These are phyloP conservation scores for Epichloe scottii DNA, from an alignment of 2,329 filamentous ascomycete genomes.

Conservation along the genomic window DNA sequence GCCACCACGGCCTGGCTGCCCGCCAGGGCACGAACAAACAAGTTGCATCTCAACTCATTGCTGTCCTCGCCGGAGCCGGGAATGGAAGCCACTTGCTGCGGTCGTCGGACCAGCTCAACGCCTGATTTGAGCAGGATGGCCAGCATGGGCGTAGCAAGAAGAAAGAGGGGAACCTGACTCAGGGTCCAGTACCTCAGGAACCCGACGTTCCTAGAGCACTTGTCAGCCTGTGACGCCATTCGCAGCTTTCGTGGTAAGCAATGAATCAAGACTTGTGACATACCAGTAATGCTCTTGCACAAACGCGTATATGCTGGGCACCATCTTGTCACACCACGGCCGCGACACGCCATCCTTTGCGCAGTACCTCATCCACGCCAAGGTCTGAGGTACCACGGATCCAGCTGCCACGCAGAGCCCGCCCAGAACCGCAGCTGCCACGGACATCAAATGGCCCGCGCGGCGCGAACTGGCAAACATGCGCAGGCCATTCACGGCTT, in stretches of 20 bases:
- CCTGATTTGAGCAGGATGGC: constrained; percentile 49
- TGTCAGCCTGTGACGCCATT: neutral
- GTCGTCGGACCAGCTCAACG: constrained; percentile 21
- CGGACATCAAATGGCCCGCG: constrained; percentile 32
- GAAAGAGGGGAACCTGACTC: constrained; percentile 76
- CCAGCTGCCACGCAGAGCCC: constrained; percentile 58
- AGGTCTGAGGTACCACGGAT: constrained; percentile 56
- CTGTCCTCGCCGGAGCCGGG: constrained; percentile 1
- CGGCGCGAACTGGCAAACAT: constrained; percentile 16
- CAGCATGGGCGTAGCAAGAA: constrained; percentile 70
- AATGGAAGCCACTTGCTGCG: constrained; percentile 3
- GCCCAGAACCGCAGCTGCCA: constrained; percentile 48
- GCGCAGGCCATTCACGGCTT: constrained; percentile 30
- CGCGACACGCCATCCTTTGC: constrained; percentile 23
- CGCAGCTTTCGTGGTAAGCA: neutral
- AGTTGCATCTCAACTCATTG: neutral
- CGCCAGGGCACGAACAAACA: constrained; percentile 46
- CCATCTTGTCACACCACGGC: constrained; percentile 60
- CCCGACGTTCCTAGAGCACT: constrained; percentile 59
- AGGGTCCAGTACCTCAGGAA: constrained; percentile 84
- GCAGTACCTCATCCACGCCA: constrained; percentile 67
- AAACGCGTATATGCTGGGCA: constrained; percentile 84
- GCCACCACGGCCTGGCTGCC: constrained; percentile 62
- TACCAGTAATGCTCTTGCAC: constrained; percentile 89
- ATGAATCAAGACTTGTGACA: constrained; percentile 16